Percentiles rank a stretch among this genome's conserved stretches.
These are phyloP conservation scores for Alternaria novae-zelandiae DNA, from an alignment of 2,329 filamentous ascomycete species.

Conservation along the genomic window DNA sequence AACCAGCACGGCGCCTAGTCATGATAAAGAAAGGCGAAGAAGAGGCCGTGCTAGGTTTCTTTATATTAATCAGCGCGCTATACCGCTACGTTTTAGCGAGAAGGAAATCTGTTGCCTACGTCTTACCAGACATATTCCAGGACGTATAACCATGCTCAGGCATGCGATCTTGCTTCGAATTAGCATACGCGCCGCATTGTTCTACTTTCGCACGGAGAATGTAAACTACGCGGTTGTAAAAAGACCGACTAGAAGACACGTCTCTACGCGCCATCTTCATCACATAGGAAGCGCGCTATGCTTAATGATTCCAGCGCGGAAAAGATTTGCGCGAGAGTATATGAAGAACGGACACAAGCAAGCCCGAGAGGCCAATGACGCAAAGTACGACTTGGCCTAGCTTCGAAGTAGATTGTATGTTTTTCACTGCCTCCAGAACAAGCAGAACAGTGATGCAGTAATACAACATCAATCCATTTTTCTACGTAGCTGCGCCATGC, in stretches of 20 bases:
- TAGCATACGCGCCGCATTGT: neutral
- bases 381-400: too few species aligned
- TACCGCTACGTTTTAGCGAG: neutral
- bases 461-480: too few species aligned
- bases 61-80: neutral
- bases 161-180: neutral
- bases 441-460: too few species aligned
- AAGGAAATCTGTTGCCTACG: neutral
- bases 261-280: neutral
- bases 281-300: neutral
- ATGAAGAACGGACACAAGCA: neutral
- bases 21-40: neutral
- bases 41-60: neutral
- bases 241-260: neutral
- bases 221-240: neutral
- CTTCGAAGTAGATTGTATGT: too few species aligned
- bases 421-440: too few species aligned
- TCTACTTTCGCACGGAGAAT: neutral
- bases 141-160: neutral
- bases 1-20: neutral
- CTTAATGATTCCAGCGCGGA: neutral
- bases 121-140: neutral
- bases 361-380: neutral
- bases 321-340: neutral
- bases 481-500: too few species aligned